Evolutionary conservation across 768 basidiomycete species (phyloP), one percentile per base, ranked within the genome.

Genomic region (Trametes villosa): DNA sequence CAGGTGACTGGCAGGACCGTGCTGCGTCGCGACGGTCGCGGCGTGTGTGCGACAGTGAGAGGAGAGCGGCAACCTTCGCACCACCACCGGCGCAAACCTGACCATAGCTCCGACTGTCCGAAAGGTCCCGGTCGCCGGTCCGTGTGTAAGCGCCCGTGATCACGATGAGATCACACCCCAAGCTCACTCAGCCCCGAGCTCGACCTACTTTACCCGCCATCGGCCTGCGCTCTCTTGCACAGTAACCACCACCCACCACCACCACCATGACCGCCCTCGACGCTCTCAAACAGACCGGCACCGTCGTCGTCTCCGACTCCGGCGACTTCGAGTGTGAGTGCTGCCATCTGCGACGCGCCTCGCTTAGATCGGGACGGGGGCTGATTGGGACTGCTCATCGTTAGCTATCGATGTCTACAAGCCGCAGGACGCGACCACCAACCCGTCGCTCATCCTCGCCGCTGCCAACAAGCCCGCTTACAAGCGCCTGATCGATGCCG

Each of bases 361-460:
- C 26, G 41, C 62, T 29, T 45, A 26, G 44, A 45, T 45, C n/a
- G 62, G 30, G 46, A 64, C 12, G 46, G 64, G 41, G 41, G n/a
- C 40, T 57, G 56, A 57, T 50, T 49, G 38, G 46, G 41, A 20
- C 30, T 61, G 36, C 65, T 65, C 64, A 68, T 65, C 74, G 46
- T 42, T 67, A 95, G 93, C 91, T 65, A 97, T 98, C 82, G 94
- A 88, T 79, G 88, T 83, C 63, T 98, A 96, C 88, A 96, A 97
- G 80, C 96, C 96, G 68, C 71, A 95, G 88, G 96, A 98, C 81
- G 96, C 96, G 22, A 98, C 97, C 45, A 99, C 97, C 65, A 99
- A 98, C 81, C 97, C 97, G 18, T 95, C 93, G 33, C 76, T 95
- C 74, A 94, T 98, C 74, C 82, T 99, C 72, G 92, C 93, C 29